phyloP scores from a whole-genome alignment of 441 rosid genomes.

The Eruca vesicaria region DNA sequence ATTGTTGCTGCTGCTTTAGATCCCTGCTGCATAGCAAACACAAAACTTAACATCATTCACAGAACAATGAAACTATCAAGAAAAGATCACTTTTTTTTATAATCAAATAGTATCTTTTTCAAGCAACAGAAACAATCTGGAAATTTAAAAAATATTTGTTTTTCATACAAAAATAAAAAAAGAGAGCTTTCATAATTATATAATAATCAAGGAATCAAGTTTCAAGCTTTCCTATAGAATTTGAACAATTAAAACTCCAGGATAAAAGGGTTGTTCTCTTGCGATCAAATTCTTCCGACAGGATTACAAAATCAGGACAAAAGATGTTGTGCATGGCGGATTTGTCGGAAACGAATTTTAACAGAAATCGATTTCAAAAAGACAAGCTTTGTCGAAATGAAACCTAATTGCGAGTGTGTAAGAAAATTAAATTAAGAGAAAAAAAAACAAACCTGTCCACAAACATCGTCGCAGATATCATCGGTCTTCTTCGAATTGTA shows the following conservation, averaged over 20 bases:
- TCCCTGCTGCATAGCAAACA: slow-evolving; percentile 44
- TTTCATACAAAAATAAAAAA: not conserved
- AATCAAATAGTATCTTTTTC: slow-evolving; percentile 4
- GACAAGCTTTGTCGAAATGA: not conserved
- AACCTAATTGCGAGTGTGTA: not conserved
- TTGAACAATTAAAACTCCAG: not conserved
- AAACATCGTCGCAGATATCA: slow-evolving; percentile 69
- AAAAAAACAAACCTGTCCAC: slow-evolving; percentile 57
- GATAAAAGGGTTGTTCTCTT: not conserved
- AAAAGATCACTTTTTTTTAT: not conserved
- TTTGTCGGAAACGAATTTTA: not conserved
- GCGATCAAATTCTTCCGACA: not conserved
- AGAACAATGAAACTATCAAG: not conserved
- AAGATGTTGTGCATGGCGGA: not conserved
- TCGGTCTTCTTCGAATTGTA: slow-evolving; percentile 84
- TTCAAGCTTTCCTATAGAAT: not conserved
- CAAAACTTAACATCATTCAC: not conserved
- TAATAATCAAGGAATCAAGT: not conserved
- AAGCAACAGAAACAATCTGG: slow-evolving; percentile 31
- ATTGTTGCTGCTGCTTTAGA: slow-evolving; percentile 50
- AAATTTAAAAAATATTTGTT: not conserved
- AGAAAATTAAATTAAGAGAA: not conserved
- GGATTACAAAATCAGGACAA: not conserved
- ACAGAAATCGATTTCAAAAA: not conserved
- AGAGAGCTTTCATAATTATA: not conserved